These are phyloP conservation scores for Afroboletus lepidellus DNA, from an alignment of 1,284 basidiomycete genomes.

Conservation along the genomic window DNA sequence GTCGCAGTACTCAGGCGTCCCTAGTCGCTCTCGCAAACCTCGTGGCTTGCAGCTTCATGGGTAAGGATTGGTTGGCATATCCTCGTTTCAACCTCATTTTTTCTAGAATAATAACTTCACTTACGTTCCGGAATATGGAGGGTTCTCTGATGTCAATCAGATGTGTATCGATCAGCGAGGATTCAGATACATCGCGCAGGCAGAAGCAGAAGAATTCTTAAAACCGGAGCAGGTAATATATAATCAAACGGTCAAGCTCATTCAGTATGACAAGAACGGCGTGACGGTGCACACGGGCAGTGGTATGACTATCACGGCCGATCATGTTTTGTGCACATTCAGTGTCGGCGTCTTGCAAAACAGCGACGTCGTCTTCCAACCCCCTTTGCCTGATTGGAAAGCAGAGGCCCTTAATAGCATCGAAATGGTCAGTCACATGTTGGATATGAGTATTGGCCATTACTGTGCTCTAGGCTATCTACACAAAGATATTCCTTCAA, in stretches of 20 bases:
- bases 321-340: conserved; percentile 63
- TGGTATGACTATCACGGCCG: conserved; percentile 45
- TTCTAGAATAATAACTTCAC: conserved; percentile 63
- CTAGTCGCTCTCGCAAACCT: conserved; percentile 51
- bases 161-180: conserved; percentile 62
- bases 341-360: conserved; percentile 64
- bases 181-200: conserved; percentile 54
- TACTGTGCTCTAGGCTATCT: conserved; percentile 46
- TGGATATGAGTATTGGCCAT: background rate
- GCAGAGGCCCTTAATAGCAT: conserved; percentile 64
- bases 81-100: conserved; percentile 8
- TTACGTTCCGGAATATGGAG: conserved; percentile 50
- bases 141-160: conserved; percentile 58
- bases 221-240: conserved; percentile 45
- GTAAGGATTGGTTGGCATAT: conserved; percentile 32
- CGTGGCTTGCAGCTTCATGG: conserved; percentile 61
- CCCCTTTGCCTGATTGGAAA: conserved; percentile 62
- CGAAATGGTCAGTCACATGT: conserved; percentile 47
- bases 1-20: background rate
- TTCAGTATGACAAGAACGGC: conserved; percentile 46
- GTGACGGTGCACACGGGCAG: conserved; percentile 48
- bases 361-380: conserved; percentile 55
- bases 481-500: conserved; percentile 70
- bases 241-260: conserved; percentile 50
- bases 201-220: conserved; percentile 55